Base-by-base conservation (phyloP, 176 grass and related monocot genomes). In the Melocanna baccifera region DNA sequence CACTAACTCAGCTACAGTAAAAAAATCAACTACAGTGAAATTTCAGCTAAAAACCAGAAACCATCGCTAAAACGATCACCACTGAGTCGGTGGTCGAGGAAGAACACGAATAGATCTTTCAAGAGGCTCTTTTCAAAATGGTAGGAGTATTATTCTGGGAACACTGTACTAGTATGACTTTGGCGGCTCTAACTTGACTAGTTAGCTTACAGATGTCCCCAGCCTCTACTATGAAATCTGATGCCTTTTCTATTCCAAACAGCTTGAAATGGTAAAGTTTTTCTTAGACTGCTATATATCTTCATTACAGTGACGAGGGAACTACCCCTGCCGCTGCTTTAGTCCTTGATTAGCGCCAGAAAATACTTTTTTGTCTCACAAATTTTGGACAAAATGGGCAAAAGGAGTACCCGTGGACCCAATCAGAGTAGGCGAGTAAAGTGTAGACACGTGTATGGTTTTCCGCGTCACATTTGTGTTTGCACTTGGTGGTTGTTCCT, bases 381-480 rank as follows among this genome's bases (percentile, higher is more conserved):
- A 1, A 19, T 67, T 75, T 20, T 53, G 52, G 36, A 42, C 75
- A 12, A 43, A 70, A 64, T 12, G 45, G 51, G 23, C 50, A 37
- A 47, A 65, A 61, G 19, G 50, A 45, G 64, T 66, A 52, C 83
- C 20, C 58, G 16, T 61, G 73, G 67, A 32, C 26, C 77, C 2
- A 22, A 47, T 25, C 62, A 9, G 39, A 80, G 50, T 62, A 7
- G 68, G 39, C 62, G 62, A 76, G 13, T 13, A 55, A 48, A 81
- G 62, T 69, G 13, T 13, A 55, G 26, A 81, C 52, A 85, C 70
- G 42, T 81, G 77, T 85, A 12, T 77, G 88, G 71, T 90, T 90
- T 71, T 77, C 64, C 63, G 63, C 71, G 0, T 56, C 62, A 45
- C 88, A 77, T 14, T 56, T 77, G 77, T 71, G 20, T 36, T 53